Evolutionary conservation across 2,329 filamentous ascomycete species (phyloP).

Genomic region (Colletotrichum cuscutae): DNA sequence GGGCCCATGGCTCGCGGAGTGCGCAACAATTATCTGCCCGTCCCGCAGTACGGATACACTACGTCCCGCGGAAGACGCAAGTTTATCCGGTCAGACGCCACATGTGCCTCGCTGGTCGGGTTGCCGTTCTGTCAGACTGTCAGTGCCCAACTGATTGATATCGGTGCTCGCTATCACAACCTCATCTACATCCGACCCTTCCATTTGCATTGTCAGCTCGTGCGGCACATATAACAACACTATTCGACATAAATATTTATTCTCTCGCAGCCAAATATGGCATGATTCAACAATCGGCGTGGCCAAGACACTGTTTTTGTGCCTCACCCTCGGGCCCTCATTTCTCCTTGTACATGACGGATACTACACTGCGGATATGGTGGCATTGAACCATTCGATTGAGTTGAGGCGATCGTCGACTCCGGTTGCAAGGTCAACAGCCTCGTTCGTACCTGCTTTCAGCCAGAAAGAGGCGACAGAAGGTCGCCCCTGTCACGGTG

Average conservation of each 20-base stretch:
- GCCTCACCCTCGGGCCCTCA: background rate
- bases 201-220: constrained; percentile 7
- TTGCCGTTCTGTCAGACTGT: background rate
- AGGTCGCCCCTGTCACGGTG: constrained; percentile 14
- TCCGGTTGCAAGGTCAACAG: background rate
- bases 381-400: constrained; percentile 20
- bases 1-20: constrained; percentile 13
- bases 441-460: constrained; percentile 1
- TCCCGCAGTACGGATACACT: constrained; percentile 2
- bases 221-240: constrained; percentile 3
- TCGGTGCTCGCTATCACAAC: background rate
- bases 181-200: background rate
- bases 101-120: background rate
- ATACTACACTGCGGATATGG: background rate
- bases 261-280: background rate
- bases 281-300: constrained; percentile 6
- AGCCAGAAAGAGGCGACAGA: background rate
- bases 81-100: constrained; percentile 13
- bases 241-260: background rate
- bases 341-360: background rate
- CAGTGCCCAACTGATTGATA: background rate
- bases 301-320: background rate
- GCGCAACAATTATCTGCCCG: constrained; percentile 24
- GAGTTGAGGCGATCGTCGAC: background rate
- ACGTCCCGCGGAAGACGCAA: constrained; percentile 14